Conservation (phyloP, 768 basidiomycete species). For the Dentipellis fragilis region DNA sequence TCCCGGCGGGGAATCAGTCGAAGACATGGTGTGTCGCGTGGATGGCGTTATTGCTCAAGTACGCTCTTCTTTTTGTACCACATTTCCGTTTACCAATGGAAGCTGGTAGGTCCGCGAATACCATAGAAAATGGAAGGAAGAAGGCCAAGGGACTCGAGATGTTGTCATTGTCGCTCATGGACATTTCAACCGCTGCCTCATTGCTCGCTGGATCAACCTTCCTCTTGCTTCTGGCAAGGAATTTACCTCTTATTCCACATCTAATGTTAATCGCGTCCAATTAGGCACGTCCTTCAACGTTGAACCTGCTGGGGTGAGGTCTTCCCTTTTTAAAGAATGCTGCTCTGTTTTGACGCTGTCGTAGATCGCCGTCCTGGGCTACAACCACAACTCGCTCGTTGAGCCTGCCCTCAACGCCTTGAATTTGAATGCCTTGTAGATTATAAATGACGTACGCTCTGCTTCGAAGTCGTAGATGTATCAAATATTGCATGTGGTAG, state of each 20-base stretch:
- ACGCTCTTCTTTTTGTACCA: not conserved
- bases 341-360: not conserved
- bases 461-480: no score
- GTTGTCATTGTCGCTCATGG: constrained; percentile 89
- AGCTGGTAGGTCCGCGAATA: constrained; percentile 55
- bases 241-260: not conserved
- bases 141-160: constrained; percentile 58
- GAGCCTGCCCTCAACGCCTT: constrained; percentile 73
- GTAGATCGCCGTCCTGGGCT: constrained; percentile 71
- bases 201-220: constrained; percentile 75
- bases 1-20: constrained; percentile 77
- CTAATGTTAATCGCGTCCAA: not conserved
- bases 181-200: constrained; percentile 67
- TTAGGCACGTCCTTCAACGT: constrained; percentile 10
- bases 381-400: constrained; percentile 70
- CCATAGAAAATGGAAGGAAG: constrained; percentile 61
- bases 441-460: no score
- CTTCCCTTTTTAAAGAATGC: not conserved
- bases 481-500: no score
- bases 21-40: constrained; percentile 71
- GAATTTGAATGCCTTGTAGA: constrained; percentile 34
- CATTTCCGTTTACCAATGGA: not conserved
- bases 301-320: constrained; percentile 12
- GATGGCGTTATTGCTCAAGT: constrained; percentile 71
- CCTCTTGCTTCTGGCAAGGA: constrained; percentile 44